These are phyloP conservation scores for Epithemia pelagica DNA, from an alignment of 108 stramenopile genomes.

Conservation along the genomic window DNA sequence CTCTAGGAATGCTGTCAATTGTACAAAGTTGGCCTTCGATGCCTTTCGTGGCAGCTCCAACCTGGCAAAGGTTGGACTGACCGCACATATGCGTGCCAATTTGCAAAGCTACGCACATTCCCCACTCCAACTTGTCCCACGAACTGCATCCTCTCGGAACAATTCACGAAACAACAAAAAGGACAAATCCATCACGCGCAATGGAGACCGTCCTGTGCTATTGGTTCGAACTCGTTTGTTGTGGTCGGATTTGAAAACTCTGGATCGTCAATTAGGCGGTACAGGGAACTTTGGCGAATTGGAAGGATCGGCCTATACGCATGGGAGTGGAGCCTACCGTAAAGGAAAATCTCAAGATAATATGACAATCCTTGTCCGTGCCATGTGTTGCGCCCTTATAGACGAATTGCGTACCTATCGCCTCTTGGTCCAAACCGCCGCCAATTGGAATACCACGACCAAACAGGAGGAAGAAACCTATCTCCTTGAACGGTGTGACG, in stretches of 20 bases:
- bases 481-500: too few relatives aligned
- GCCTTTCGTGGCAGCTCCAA: not conserved
- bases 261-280: conserved; percentile 5
- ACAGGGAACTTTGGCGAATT: conserved; percentile 5
- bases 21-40: not conserved
- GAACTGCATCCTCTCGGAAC: too few relatives aligned
- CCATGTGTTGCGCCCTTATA: not conserved
- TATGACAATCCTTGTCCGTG: not conserved
- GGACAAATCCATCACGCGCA: too few relatives aligned
- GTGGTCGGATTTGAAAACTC: conserved; percentile 7
- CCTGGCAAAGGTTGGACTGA: not conserved
- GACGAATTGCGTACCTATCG: too few relatives aligned
- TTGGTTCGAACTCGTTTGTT: conserved; percentile 4
- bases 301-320: not conserved
- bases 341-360: not conserved
- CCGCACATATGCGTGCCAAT: conserved; percentile 10
- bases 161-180: too few relatives aligned
- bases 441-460: too few relatives aligned
- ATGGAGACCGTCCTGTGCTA: not conserved
- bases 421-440: too few relatives aligned
- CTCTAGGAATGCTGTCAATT: too few relatives aligned
- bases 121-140: too few relatives aligned
- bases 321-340: conserved; percentile 2
- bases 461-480: too few relatives aligned
- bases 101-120: not conserved